Percentiles rank a stretch among this genome's conserved stretches.
These are phyloP conservation scores for Mortierella sp. DNA, from an alignment of 371 early-diverging fungal species.

Conservation along the genomic window DNA sequence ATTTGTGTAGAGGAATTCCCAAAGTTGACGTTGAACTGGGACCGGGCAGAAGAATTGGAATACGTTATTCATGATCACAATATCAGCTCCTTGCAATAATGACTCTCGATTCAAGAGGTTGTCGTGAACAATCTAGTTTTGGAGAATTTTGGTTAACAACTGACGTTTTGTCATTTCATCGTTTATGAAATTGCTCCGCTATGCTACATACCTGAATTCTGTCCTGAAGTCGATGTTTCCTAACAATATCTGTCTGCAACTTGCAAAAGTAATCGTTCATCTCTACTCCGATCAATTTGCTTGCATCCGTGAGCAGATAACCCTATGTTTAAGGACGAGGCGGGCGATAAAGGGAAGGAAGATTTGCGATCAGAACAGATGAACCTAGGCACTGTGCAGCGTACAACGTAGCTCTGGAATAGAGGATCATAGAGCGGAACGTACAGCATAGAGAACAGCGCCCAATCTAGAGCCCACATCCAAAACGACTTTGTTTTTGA, in stretches of 20 bases:
- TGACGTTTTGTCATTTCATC: not conserved
- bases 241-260: conserved; percentile 67
- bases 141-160: not conserved
- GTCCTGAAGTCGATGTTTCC: conserved; percentile 68
- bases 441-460: conserved; percentile 73
- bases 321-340: conserved; percentile 55
- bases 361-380: not conserved
- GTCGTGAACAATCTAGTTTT: conserved; percentile 61
- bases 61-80: conserved; percentile 75
- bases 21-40: conserved; percentile 67
- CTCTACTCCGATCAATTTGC: conserved; percentile 72
- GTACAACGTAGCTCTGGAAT: no score
- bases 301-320: conserved; percentile 67
- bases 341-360: not conserved
- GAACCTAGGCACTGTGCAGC: not conserved
- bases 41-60: conserved; percentile 73
- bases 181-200: not conserved
- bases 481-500: conserved; percentile 66
- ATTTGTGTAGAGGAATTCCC: conserved; percentile 68
- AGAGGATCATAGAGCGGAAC: conserved; percentile 7
- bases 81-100: conserved; percentile 62
- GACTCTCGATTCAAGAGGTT: conserved; percentile 64
- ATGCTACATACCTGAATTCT: conserved; percentile 63
- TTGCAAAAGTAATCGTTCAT: conserved; percentile 74
- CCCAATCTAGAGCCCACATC: conserved; percentile 78